These are phyloP conservation scores for Xeromyces bisporus DNA, from an alignment of 495 filamentous ascomycete genomes.

Conservation along the genomic window DNA sequence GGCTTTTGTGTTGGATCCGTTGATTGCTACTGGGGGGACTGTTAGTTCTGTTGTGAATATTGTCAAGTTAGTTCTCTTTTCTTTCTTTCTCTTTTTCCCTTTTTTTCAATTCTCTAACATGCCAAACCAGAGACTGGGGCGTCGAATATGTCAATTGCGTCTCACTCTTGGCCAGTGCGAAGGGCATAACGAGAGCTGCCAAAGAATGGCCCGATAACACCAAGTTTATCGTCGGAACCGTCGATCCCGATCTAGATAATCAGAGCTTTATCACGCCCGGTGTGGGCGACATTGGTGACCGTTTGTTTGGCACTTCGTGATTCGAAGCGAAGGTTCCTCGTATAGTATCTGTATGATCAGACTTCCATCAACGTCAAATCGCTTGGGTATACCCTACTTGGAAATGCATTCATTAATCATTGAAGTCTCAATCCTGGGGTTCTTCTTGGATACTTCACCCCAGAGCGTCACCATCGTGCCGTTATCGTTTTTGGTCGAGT, in stretches of 20 bases:
- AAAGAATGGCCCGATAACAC: constrained; percentile 51
- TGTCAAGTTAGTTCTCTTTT: constrained; percentile 24
- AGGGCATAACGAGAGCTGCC: constrained; percentile 50
- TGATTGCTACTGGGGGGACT: constrained; percentile 83
- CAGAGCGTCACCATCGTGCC: constrained; percentile 7
- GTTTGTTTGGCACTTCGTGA: constrained; percentile 71
- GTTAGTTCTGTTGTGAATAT: constrained; percentile 71
- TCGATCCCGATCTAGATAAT: constrained; percentile 51
- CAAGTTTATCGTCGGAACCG: constrained; percentile 59
- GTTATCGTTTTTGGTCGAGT: constrained; percentile 13
- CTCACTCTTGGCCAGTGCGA: constrained; percentile 46
- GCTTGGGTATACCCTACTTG: no score
- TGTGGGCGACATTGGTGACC: constrained; percentile 73
- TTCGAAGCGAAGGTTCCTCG: no score
- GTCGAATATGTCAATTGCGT: constrained; percentile 57
- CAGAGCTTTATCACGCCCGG: constrained; percentile 75
- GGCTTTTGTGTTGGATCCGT: constrained; percentile 69
- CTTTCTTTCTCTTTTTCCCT: constrained; percentile 1
- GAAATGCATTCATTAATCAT: no score
- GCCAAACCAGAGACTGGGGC: constrained; percentile 50
- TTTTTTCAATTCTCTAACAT: background rate
- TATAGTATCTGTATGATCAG: background rate
- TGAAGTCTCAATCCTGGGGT: no score
- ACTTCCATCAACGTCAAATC: background rate
- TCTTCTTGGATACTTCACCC: background rate